Evolutionary conservation across 345 rosid species (phyloP).

Genomic region (Moricandia arvensis): DNA sequence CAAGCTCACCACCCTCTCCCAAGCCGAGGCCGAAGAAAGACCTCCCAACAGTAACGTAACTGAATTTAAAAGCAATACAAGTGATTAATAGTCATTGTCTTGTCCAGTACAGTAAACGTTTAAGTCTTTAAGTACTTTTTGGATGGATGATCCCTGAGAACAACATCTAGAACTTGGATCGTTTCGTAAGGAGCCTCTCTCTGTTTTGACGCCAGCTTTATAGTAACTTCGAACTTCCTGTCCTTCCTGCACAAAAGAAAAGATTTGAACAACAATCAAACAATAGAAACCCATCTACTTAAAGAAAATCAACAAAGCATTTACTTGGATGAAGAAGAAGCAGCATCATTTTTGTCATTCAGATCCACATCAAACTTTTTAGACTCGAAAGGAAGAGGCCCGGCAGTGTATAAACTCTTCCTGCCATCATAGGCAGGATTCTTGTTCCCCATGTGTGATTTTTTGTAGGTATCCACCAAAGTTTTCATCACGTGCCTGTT

Average conservation of each 20-base stretch:
- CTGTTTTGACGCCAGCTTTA: conserved; percentile 45
- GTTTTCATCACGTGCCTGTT: conserved; percentile 41
- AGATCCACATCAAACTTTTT: conserved; percentile 54
- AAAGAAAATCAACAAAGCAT: background rate
- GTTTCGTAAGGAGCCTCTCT: conserved; percentile 57
- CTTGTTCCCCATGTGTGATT: background rate
- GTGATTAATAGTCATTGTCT: background rate
- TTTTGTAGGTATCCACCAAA: background rate
- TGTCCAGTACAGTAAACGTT: background rate
- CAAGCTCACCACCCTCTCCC: conserved; percentile 48
- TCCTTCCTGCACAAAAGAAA: conserved; percentile 46
- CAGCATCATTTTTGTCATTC: background rate
- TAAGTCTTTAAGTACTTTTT: conserved; percentile 26
- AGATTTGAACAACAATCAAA: too few species aligned
- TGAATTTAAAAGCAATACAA: conserved; percentile 14
- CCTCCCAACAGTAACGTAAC: conserved; percentile 57
- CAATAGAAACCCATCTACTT: too few species aligned
- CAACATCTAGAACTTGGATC: conserved; percentile 69
- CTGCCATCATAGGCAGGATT: background rate
- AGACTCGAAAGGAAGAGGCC: conserved; percentile 55
- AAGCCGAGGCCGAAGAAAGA: conserved; percentile 45
- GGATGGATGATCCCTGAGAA: conserved; percentile 50
- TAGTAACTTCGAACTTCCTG: conserved; percentile 47
- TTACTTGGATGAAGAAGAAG: conserved; percentile 31
- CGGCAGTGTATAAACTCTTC: conserved; percentile 22